Evolutionary conservation across 495 filamentous ascomycete species (phyloP), one percentile per base, ranked within the genome.

Genomic region (Hyaloscypha variabilis): DNA sequence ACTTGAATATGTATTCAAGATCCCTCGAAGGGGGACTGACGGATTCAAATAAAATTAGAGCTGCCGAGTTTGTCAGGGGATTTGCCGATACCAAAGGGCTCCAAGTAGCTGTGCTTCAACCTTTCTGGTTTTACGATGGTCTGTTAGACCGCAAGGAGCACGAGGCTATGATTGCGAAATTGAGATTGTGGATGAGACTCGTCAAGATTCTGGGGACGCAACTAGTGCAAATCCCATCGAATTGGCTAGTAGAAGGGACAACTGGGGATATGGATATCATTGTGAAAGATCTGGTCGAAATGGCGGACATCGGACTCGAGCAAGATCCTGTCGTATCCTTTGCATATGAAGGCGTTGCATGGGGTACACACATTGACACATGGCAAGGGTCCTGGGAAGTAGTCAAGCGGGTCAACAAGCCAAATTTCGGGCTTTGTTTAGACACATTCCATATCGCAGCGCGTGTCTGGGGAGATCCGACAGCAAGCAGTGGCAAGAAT

Each of bases 401-500:
- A 8, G 39, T 46, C 10, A 46, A 46, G 89, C 1, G 93, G 92
- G 86, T 88, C 5, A 77, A 90, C 68, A 73, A 85, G 13, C 78
- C 78, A 0, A 94, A 94, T 68, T 75, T 92, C 30, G 91, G 91
- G 0, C 74, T 93, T 2, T 93, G 90, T 71, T 81, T 94, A 14
- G 91, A 94, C 73, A 94, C 91, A 0, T 93, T 94, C 77, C 90
- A 94, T 72, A 90, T 85, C 8, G 88, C 84, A 0, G 91, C 90
- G 1, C 83, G 86, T 30, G 90, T 94, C 75, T 93, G 83, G 85
- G 90, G 77, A 0, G 91, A 94, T 75, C 91, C 91, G 0, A 90
- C 86, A 1, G 68, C 76, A 1, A 68, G 77, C 6, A 71, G 77
- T 0, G 88, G 91, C 2, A 75, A 77, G 30, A 85, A 79, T 0